phyloP scores from a whole-genome alignment of 306 rosid species.

The Cicer cuneatum region DNA sequence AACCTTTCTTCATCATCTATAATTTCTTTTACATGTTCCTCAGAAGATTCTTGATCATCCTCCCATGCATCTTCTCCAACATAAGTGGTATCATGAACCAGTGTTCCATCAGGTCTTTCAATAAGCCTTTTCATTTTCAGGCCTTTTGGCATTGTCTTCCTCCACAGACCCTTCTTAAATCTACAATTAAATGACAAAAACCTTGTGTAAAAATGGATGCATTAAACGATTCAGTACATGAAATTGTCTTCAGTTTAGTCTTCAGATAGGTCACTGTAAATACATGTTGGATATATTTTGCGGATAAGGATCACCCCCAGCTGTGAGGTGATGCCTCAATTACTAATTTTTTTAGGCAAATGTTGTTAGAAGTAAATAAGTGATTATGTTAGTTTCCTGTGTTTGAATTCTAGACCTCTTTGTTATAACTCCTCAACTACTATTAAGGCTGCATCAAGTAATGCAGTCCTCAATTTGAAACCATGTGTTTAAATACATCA shows the following conservation, averaged over 20 bases:
- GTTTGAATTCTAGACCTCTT: background rate
- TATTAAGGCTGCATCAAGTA: background rate
- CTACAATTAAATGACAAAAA: constrained; percentile 55
- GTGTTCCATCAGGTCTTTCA: constrained; percentile 85
- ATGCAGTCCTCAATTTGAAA: constrained; percentile 14
- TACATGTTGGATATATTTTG: background rate
- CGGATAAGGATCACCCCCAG: constrained; percentile 4
- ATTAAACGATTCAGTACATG: constrained; percentile 18
- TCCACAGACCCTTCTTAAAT: constrained; percentile 89
- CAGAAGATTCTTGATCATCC: constrained; percentile 66
- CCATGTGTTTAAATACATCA: constrained; percentile 19
- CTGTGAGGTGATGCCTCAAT: constrained; percentile 8
- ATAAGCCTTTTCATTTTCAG: constrained; percentile 81
- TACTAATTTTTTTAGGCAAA: background rate
- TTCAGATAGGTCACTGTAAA: constrained; percentile 28
- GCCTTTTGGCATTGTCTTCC: constrained; percentile 87
- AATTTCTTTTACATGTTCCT: constrained; percentile 64
- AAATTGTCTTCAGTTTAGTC: constrained; percentile 28
- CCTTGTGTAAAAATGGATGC: constrained; percentile 22
- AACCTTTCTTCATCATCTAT: constrained; percentile 65
- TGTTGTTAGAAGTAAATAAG: background rate
- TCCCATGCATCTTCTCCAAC: constrained; percentile 99
- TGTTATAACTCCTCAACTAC: background rate
- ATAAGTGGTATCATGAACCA: constrained; percentile 80
- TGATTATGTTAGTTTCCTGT: background rate